Base-by-base conservation (phyloP, 441 rosid genomes). In the Erodium trifolium region DNA sequence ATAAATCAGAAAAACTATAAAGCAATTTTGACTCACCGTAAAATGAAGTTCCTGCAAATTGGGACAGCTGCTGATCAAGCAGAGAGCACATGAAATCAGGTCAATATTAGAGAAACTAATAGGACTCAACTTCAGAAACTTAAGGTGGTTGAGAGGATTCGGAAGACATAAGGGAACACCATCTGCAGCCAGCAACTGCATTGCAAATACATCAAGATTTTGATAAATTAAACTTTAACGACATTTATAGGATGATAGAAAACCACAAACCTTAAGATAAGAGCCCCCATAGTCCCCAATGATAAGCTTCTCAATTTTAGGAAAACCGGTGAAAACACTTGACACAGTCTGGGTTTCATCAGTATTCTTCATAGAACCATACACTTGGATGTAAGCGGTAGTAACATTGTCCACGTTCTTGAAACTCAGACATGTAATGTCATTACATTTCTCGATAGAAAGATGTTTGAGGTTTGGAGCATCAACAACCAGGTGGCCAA, bases 51-150 rank as follows among this genome's bases (percentile, higher is more conserved):
- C 60, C 2, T 53, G 60, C 60, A 53, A 14, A 7, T 53, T 53
- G 60, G 60, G 60, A 53, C 60, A 53, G 19, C 60, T 53, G 14
- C 60, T 53, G 18, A 53, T 53, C 60, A 53, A 53, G 60, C 60
- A 53, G 60, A 53, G 60, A 53, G 60, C 23, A 16, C 60, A 53
- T 14, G 60, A 53, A 53, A 53, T 3, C 7, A 14, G 19, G 14
- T 14, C 14, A 14, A 5, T 14, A 18, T 16, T 14, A 10, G 14
- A 16, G 19, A 53, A 16, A 53, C 60, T 53, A 53, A 53, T 4
- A 14, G 1, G n/a, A 13, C 5, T 18, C 60, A 53, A 5, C 23
- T 16, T 16, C 60, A 53, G 19, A 53, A 14, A 53, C 60, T 53
- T 53, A 53, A 53, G 60, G 18, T 0, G 60, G 18, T 5, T 4